Base-by-base conservation (phyloP, 2,329 filamentous ascomycete genomes). In the Monosporascus sp. region DNA sequence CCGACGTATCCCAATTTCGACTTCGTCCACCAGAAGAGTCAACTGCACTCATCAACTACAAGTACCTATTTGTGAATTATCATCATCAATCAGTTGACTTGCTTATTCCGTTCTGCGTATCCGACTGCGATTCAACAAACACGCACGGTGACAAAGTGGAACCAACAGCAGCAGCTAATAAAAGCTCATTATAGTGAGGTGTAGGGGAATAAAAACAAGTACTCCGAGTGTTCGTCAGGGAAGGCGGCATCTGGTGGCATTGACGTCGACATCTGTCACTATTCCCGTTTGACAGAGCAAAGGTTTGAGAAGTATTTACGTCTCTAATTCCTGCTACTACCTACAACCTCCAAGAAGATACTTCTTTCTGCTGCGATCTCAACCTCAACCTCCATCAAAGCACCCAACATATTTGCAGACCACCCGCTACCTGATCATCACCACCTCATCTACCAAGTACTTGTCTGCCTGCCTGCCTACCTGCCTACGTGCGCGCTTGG, bases 251-350 rank as follows among this genome's bases (percentile, higher is more conserved):
- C 38, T 55, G 53, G 50, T 53, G 41, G 48, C 51, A 51, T 50
- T 27, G 47, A 38, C 55, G 47, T 52, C 47, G 25, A 48, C 52
- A 52, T 51, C 59, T 60, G 58, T 58, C 61, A 53, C 38, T 49
- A 52, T 58, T 58, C 60, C 24, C 52, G 56, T 63, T 67, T 63
- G 62, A 61, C 60, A 57, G 63, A 66, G 62, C 55, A 67, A 69
- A 71, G 68, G 68, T 71, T 71, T 71, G 68, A 67, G 65, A 62
- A 64, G 59, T 63, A 62, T 61, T 63, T 60, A 64, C 63, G 55
- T 67, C 61, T 66, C 65, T 60, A 58, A 59, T 66, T 31, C 64
- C 64, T 64, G 55, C 60, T 58, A 48, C 57, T 54, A 56, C 55
- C 58, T 58, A 52, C 50, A 52, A 54, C 52, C 45, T 59, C 56